Base-by-base conservation (phyloP, 1,139 yeast genomes). In the Lodderomyces parapsilosis region DNA sequence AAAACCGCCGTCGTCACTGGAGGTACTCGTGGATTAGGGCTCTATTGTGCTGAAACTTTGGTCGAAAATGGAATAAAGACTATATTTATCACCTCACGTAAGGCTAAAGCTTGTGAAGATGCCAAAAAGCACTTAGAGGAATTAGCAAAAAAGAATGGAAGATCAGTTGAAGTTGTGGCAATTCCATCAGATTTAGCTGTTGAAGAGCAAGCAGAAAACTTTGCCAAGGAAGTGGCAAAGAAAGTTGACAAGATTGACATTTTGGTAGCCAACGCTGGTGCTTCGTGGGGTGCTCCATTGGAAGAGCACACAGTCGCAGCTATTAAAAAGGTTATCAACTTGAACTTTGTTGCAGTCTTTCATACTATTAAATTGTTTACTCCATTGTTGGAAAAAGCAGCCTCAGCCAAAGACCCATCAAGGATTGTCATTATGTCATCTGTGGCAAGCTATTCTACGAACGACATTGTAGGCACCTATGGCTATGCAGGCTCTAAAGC, bases 401-500 rank as follows among this genome's bases (percentile, higher is more conserved):
- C 83, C 2, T 60, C 81, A 4, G 47, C 53, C 3, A 78, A 70
- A 38, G 88, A 83, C 53, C 91, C 94, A 7, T 60, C 87, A 10
- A 73, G 93, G 50, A 71, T 85, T 13, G 55, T 86, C 43, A 76
- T 85, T 50, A 83, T 81, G 71, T 85, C 90, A 3, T 84, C 91
- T 1, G 72, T 81, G 31, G 77, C 78, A 2, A 61, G 75, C 2
- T 60, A 78, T 25, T 57, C 60, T 30, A 63, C 77, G n/a, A 59
- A 68, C 33, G 86, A 81, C 42, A 55, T 63, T 2, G 59, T 65
- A 10, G 85, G 86, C 34, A 76, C 84, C n/a, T 84, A 79, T 52
- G 90, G 90, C 4, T 86, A 86, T 62, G 60, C 76, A 46, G 87
- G 91, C 7, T 83, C 91, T 42, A 86, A 86, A 63, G 88, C 91